Conservation (phyloP, 345 rosid genomes). For the Ceriops decandra region DNA sequence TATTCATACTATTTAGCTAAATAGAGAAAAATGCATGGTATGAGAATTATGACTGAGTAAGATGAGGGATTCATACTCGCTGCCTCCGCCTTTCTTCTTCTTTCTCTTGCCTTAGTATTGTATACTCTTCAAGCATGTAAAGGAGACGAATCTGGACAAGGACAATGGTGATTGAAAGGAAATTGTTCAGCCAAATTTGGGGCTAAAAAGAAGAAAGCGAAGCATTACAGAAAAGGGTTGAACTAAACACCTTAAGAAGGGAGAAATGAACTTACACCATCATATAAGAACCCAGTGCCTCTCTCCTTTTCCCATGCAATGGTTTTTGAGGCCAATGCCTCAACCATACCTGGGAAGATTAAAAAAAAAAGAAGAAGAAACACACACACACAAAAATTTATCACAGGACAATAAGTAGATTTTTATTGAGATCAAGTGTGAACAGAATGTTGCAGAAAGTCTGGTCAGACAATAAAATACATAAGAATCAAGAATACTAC, state of each 20-base stretch:
- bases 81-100: constrained; percentile 91
- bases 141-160: constrained; percentile 70
- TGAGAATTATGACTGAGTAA: background rate
- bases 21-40: background rate
- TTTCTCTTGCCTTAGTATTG: constrained; percentile 72
- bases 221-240: background rate
- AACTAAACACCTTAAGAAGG: background rate
- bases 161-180: constrained; percentile 8
- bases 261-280: constrained; percentile 61
- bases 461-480: background rate
- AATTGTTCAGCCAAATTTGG: constrained; percentile 8
- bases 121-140: constrained; percentile 88
- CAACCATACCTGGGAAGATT: constrained; percentile 65
- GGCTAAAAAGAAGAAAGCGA: background rate
- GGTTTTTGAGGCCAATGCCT: constrained; percentile 77
- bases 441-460: background rate
- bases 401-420: background rate
- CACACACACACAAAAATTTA: background rate
- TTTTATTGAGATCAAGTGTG: background rate
- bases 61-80: constrained; percentile 43
- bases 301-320: constrained; percentile 89
- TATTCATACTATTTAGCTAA: no score
- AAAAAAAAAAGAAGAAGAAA: background rate
- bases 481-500: background rate
- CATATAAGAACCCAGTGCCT: constrained; percentile 69